Percentiles rank a stretch among this genome's conserved stretches.
Evolutionary conservation across 352 stramenopile species (phyloP).

Genomic region (Globisporangium okanoganense): DNA sequence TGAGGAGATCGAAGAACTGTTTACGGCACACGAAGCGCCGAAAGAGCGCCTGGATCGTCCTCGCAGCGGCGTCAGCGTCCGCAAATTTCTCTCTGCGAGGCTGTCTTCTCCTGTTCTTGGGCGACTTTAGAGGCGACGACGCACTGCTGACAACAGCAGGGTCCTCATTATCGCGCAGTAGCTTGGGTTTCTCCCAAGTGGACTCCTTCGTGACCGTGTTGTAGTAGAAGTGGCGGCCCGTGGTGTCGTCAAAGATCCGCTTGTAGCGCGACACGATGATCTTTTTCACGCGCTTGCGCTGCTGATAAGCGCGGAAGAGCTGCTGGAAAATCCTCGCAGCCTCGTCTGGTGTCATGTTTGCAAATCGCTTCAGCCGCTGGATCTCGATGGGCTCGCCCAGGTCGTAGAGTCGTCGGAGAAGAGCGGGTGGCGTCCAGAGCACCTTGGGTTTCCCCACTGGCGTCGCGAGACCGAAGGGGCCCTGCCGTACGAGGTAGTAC

Average conservation of each 20-base stretch:
- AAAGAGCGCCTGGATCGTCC: conserved; percentile 59
- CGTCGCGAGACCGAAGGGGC: conserved; percentile 11
- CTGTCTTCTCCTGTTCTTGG: conserved; percentile 2
- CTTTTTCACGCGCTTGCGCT: conserved; percentile 30
- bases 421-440: conserved; percentile 25
- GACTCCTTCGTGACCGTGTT: conserved; percentile 67
- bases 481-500: conserved; percentile 40
- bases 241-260: conserved; percentile 49
- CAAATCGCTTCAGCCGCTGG: conserved; percentile 36
- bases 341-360: conserved; percentile 44
- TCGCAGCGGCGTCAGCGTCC: conserved; percentile 33
- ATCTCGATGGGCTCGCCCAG: conserved; percentile 66
- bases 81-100: conserved; percentile 32
- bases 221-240: conserved; percentile 64
- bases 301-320: conserved; percentile 38
- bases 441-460: conserved; percentile 16
- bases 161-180: conserved; percentile 21
- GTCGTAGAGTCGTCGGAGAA: conserved; percentile 54
- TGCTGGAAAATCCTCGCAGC: conserved; percentile 54
- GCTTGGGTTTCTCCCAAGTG: conserved; percentile 57
- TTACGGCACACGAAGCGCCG: conserved; percentile 46
- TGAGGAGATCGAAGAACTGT: conserved; percentile 34
- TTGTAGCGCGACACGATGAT: conserved; percentile 52
- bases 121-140: conserved; percentile 12
- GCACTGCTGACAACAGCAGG: background rate